These are phyloP conservation scores for Multifurca ochricompacta DNA, from an alignment of 768 basidiomycete species.

Conservation along the genomic window DNA sequence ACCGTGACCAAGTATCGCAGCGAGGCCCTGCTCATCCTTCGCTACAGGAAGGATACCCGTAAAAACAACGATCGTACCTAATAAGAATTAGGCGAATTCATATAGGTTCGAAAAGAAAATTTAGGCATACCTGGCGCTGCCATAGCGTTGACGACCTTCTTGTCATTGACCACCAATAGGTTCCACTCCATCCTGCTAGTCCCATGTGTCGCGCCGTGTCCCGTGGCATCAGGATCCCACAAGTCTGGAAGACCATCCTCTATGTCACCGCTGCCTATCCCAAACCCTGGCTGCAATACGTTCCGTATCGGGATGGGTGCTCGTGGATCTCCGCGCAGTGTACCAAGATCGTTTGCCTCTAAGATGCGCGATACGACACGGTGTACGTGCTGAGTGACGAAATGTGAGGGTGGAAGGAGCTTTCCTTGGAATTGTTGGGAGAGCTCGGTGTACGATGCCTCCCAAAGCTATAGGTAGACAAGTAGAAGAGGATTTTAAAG, in stretches of 20 bases:
- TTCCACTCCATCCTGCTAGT: constrained; percentile 43
- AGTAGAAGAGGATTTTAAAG: background rate
- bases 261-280: background rate
- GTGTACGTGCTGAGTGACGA: constrained; percentile 57
- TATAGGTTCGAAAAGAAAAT: background rate
- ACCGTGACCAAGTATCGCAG: constrained; percentile 84
- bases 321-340: constrained; percentile 33
- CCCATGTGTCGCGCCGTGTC: background rate
- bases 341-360: constrained; percentile 62
- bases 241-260: background rate
- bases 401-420: constrained; percentile 62
- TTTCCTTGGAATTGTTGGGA: constrained; percentile 42
- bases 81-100: background rate
- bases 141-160: constrained; percentile 66
- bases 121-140: constrained; percentile 52
- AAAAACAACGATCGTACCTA: constrained; percentile 79
- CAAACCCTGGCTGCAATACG: constrained; percentile 22
- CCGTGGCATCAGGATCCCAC: constrained; percentile 25
- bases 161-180: constrained; percentile 71
- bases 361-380: constrained; percentile 64
- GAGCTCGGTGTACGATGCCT: constrained; percentile 37
- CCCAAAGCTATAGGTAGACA: constrained; percentile 33
- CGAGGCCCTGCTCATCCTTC: constrained; percentile 71
- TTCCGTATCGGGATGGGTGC: constrained; percentile 21
- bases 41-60: constrained; percentile 82